phyloP scores from a whole-genome alignment of 2,329 filamentous ascomycete species.

The Myriosclerotinia curreyana region DNA sequence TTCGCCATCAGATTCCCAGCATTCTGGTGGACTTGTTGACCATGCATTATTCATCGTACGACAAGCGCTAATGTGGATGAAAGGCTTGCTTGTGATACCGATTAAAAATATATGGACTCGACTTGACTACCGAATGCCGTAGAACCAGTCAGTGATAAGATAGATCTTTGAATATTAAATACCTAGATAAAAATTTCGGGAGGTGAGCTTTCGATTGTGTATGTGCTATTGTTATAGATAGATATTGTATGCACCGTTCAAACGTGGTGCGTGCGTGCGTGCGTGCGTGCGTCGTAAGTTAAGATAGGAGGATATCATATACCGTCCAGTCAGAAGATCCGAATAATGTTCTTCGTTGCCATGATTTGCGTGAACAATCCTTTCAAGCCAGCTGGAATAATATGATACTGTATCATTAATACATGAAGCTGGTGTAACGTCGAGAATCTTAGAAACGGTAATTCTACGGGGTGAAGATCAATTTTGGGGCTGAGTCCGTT shows the following conservation, averaged over 20 bases:
- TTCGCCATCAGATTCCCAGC: slow-evolving; percentile 5
- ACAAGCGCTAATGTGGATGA: slow-evolving; percentile 1
- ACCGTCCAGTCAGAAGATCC: neutral
- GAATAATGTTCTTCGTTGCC: neutral
- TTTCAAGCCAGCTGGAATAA: slow-evolving; percentile 9
- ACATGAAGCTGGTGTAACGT: slow-evolving; percentile 10
- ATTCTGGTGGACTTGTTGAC: slow-evolving; percentile 2
- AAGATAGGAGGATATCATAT: slow-evolving; percentile 8
- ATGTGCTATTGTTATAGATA: slow-evolving; percentile 5
- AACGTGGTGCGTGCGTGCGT: slow-evolving; percentile 4
- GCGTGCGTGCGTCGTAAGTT: neutral
- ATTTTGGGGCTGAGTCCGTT: slow-evolving; percentile 22
- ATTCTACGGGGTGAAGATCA: slow-evolving; percentile 10
- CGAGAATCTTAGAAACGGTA: slow-evolving; percentile 6
- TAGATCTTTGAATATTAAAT: neutral
- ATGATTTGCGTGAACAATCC: slow-evolving; percentile 4
- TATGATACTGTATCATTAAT: too few relatives aligned
- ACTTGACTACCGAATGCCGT: slow-evolving; percentile 1
- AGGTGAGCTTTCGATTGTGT: neutral
- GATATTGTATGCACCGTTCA: slow-evolving; percentile 1
- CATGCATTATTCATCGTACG: slow-evolving; percentile 12
- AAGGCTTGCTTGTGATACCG: neutral
- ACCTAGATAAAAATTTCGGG: slow-evolving; percentile 9
- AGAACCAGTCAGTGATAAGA: neutral
- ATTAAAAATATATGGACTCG: neutral